phyloP scores from a whole-genome alignment of 768 basidiomycete genomes.

The Lactarius hatsudake region DNA sequence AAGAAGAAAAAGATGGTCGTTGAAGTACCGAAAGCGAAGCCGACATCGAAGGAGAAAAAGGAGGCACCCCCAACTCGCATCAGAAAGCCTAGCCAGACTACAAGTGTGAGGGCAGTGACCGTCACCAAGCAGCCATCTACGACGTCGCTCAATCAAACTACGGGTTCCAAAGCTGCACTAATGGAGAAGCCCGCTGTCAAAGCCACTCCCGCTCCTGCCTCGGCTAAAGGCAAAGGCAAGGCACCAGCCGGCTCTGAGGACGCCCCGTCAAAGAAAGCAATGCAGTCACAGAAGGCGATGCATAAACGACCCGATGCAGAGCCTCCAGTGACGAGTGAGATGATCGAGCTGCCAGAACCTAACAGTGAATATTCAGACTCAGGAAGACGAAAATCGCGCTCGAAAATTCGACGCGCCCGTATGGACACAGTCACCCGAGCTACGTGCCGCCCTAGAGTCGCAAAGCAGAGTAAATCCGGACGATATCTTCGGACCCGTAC shows the following conservation, averaged over 20 bases:
- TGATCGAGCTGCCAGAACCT: constrained; percentile 91
- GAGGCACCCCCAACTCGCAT: constrained; percentile 32
- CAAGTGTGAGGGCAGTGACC: constrained; percentile 30
- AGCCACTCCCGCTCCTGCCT: constrained; percentile 38
- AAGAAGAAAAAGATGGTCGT: constrained; percentile 64
- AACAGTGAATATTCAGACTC: constrained; percentile 97
- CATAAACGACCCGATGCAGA: constrained; percentile 51
- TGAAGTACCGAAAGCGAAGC: constrained; percentile 47
- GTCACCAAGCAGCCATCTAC: constrained; percentile 23
- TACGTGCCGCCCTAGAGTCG: constrained; percentile 70
- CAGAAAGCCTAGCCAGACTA: constrained; percentile 33
- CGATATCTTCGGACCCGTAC: constrained; percentile 88
- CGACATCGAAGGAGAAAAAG: constrained; percentile 53
- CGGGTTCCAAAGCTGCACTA: constrained; percentile 28
- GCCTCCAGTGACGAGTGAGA: constrained; percentile 59
- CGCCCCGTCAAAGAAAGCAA: constrained; percentile 58
- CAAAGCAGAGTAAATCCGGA: constrained; percentile 90
- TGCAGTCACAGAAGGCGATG: constrained; percentile 52
- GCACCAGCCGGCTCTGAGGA: constrained; percentile 41
- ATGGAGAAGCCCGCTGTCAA: constrained; percentile 37
- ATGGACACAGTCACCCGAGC: constrained; percentile 91
- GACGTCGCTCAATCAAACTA: constrained; percentile 10
- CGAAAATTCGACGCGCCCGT: constrained; percentile 71
- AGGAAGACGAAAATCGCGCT: constrained; percentile 80
- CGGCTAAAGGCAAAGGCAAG: constrained; percentile 51